phyloP scores from a whole-genome alignment of 2,329 filamentous ascomycete genomes.

The Aureobasidium pullulans region DNA sequence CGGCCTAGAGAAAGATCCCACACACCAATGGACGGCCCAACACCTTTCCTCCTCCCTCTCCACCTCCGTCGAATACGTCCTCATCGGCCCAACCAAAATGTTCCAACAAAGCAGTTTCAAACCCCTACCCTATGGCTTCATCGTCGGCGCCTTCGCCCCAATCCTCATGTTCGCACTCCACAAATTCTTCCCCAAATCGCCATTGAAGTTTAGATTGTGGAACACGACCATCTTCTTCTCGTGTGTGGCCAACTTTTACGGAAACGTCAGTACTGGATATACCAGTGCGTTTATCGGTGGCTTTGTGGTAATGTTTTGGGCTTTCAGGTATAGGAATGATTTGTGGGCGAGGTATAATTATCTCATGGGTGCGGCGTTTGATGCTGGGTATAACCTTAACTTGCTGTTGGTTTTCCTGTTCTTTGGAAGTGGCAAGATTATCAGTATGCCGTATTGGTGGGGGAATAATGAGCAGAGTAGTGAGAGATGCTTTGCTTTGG shows the following conservation, averaged over 20 bases:
- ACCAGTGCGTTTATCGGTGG: slow-evolving; percentile 39
- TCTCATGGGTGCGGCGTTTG: slow-evolving; percentile 35
- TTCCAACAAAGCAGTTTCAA: slow-evolving; percentile 44
- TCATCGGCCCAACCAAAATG: slow-evolving; percentile 47
- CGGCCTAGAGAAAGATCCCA: slow-evolving; percentile 45
- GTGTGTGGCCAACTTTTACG: slow-evolving; percentile 49
- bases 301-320: slow-evolving; percentile 42
- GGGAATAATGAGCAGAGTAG: slow-evolving; percentile 50
- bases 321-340: slow-evolving; percentile 39
- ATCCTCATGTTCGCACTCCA: slow-evolving; percentile 46
- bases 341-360: slow-evolving; percentile 39
- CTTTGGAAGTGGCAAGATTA: slow-evolving; percentile 35
- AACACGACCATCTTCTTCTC: slow-evolving; percentile 58
- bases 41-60: slow-evolving; percentile 45
- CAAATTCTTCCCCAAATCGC: slow-evolving; percentile 44
- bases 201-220: slow-evolving; percentile 50
- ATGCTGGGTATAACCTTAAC: slow-evolving; percentile 50
- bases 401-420: slow-evolving; percentile 49
- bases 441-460: slow-evolving; percentile 58
- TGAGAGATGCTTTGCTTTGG: slow-evolving; percentile 48
- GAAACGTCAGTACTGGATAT: slow-evolving; percentile 55
- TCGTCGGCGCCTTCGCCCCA: slow-evolving; percentile 43
- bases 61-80: slow-evolving; percentile 52
- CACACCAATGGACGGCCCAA: slow-evolving; percentile 57
- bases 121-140: slow-evolving; percentile 47